Evolutionary conservation across 495 filamentous ascomycete species (phyloP).

Genomic region (Xylaria venustula): DNA sequence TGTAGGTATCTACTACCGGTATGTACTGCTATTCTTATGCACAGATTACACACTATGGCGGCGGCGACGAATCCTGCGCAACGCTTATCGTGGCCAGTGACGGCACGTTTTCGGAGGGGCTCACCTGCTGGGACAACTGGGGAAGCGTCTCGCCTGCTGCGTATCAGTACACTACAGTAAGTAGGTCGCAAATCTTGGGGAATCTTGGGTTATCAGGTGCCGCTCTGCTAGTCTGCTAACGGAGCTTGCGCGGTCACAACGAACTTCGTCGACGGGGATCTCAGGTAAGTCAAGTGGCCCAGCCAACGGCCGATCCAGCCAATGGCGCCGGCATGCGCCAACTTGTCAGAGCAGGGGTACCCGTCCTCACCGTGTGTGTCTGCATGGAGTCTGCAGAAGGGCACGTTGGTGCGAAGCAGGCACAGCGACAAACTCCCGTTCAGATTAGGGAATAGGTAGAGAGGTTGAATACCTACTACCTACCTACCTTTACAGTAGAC

Average conservation of each 20-base stretch:
- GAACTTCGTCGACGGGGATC: conserved; percentile 30
- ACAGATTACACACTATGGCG: neutral
- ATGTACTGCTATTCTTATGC: neutral
- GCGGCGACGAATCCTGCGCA: conserved; percentile 5
- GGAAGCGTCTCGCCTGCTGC: conserved; percentile 5
- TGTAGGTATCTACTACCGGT: too few species aligned
- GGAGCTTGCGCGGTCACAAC: conserved; percentile 24
- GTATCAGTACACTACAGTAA: too few species aligned
- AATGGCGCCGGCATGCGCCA: conserved; percentile 29
- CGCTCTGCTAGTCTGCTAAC: conserved; percentile 8
- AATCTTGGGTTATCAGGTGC: conserved; percentile 14
- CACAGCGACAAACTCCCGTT: neutral
- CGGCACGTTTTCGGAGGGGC: too few species aligned
- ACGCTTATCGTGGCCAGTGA: neutral
- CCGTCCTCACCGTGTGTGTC: conserved; percentile 21
- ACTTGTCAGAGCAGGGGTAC: conserved; percentile 31
- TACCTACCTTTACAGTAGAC: neutral
- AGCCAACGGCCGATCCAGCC: conserved; percentile 27
- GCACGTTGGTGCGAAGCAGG: conserved; percentile 11
- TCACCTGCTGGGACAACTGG: too few species aligned
- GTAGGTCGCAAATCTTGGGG: neutral
- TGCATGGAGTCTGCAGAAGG: conserved; percentile 14
- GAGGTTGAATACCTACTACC: too few species aligned
- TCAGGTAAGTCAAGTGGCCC: conserved; percentile 35
- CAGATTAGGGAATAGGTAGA: neutral